Evolutionary conservation across 768 basidiomycete genomes (phyloP), one percentile per base, ranked within the genome.

Genomic region (Leccinum truebloodii): DNA sequence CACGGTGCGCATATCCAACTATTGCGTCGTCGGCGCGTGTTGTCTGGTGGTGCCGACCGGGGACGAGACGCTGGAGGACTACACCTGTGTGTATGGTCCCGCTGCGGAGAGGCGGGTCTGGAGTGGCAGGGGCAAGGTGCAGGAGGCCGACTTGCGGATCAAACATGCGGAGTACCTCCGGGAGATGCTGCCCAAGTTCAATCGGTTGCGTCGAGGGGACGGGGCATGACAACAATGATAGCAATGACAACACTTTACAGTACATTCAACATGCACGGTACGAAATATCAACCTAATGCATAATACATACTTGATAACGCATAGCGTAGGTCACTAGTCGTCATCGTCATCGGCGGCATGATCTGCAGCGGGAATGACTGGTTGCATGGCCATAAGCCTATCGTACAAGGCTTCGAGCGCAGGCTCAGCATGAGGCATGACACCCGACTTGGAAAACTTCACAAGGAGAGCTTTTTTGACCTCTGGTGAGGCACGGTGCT

Each of bases 81-180:
- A 89, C 69, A 95, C 93, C 0, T 87, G 90, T 9, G 79, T 95
- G 6, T 95, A 91, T 71, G 94, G 95, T 0, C 83, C 86, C 5
- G 80, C 81, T 8, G 85, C 88, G 1, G 87, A 93, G 62, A 80
- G 89, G 57, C 79, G 94, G 53, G 82, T 74, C 7, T 97, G 95
- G 93, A 94, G 91, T 63, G 94, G 92, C 16, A 81, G 89, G 62
- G 93, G 93, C 8, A 85, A 86, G 65, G 79, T 87, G 0, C 94
- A 95, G 68, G 95, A 95, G 67, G 81, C 83, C 28, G 94, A 94
- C 68, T 72, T 98, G 61, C 81, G 93, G 56, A 78, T 83, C 50
- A 98, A 98, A 70, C 95, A 98, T 67, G 85, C 87, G 4, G 94
- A 96, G 67, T 98, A 98, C 73, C 79, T 98, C 55, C 80, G 87